A percentile compares a stretch with the other conserved stretches of the same genome.
Evolutionary conservation across 163 green algal species (phyloP).

Genomic region (Chloroidium sp.): DNA sequence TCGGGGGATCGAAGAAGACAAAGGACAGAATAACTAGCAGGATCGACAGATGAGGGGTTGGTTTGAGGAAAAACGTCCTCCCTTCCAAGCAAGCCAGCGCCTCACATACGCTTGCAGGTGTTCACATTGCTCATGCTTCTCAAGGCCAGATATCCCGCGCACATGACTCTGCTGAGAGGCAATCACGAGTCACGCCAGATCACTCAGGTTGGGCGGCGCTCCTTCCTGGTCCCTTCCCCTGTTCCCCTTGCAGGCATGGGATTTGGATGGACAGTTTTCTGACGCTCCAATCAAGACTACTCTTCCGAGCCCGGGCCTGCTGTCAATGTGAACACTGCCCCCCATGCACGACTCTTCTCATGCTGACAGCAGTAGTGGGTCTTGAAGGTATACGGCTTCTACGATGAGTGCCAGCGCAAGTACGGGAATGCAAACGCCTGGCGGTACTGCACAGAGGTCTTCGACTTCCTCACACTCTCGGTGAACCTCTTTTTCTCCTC

Average conservation of each 20-base stretch:
- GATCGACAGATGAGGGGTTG: too few relatives aligned
- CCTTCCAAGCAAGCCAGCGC: too few relatives aligned
- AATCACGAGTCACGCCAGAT: conserved; percentile 99
- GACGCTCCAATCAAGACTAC: too few relatives aligned
- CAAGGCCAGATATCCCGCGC: conserved; percentile 90
- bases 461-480: conserved; percentile 98
- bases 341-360: too few relatives aligned
- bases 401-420: conserved; percentile 98
- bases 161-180: conserved; percentile 94
- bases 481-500: conserved; percentile 26
- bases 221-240: too few relatives aligned
- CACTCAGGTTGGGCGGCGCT: conserved; percentile 62
- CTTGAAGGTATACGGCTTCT: conserved; percentile 96
- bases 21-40: too few relatives aligned
- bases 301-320: too few relatives aligned
- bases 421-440: conserved; percentile 99
- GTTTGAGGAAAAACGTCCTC: too few relatives aligned
- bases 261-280: too few relatives aligned
- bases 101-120: conserved; percentile 16
- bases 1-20: too few relatives aligned
- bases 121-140: conserved; percentile 97
- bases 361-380: neutral
- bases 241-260: too few relatives aligned
- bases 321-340: too few relatives aligned
- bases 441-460: conserved; percentile 94